phyloP scores from a whole-genome alignment of 805 yeast genomes.

The Saccharomycopsis guyanensis region DNA sequence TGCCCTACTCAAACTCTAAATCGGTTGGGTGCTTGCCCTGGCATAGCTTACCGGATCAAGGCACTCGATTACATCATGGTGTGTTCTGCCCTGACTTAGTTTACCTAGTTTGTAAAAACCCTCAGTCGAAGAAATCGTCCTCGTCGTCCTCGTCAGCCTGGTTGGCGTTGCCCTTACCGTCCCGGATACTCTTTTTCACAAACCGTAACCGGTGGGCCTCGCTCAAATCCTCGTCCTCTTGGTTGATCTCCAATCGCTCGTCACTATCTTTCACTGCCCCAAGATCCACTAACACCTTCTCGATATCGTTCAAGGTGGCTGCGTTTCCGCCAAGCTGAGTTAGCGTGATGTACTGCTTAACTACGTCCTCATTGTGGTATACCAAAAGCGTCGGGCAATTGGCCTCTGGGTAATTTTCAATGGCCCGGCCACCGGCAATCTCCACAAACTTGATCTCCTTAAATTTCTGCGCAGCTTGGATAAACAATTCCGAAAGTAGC shows the following conservation, averaged over 20 bases:
- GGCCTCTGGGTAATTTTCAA: slow-evolving; percentile 82
- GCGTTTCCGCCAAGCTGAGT: slow-evolving; percentile 80
- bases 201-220: slow-evolving; percentile 48
- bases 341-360: slow-evolving; percentile 75
- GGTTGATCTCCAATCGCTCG: slow-evolving; percentile 54
- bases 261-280: slow-evolving; percentile 64
- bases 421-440: slow-evolving; percentile 84
- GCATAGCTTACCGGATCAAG: background rate
- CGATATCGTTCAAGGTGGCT: slow-evolving; percentile 62
- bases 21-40: background rate
- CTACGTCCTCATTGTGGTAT: slow-evolving; percentile 70
- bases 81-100: background rate
- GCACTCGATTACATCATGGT: background rate
- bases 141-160: slow-evolving; percentile 37
- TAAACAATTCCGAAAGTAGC: slow-evolving; percentile 52
- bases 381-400: slow-evolving; percentile 89
- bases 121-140: slow-evolving; percentile 40
- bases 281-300: slow-evolving; percentile 56
- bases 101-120: background rate
- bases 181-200: slow-evolving; percentile 49
- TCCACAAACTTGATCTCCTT: slow-evolving; percentile 86
- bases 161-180: slow-evolving; percentile 29
- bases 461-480: slow-evolving; percentile 54
- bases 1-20: no score
- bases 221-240: slow-evolving; percentile 48